Percentiles rank a stretch among this genome's conserved stretches.
These are phyloP conservation scores for Fusarium nanum DNA, from an alignment of 2,329 filamentous ascomycete species.

Conservation along the genomic window DNA sequence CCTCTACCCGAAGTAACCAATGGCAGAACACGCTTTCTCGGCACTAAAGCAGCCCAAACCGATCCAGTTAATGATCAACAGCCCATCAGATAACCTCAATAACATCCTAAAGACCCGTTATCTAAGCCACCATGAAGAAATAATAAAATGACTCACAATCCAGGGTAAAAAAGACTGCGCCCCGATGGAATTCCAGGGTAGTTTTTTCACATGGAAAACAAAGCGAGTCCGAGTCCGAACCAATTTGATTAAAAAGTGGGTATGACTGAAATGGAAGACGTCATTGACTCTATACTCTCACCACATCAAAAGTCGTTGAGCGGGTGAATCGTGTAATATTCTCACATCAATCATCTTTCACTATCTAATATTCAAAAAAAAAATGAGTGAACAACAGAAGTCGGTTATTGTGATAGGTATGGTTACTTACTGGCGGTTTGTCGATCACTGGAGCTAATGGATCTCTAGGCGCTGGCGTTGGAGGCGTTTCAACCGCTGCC, in stretches of 20 bases:
- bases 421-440: not conserved
- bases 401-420: constrained; percentile 48
- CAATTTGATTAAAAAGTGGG: constrained; percentile 27
- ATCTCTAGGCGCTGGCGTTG: constrained; percentile 72
- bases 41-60: not conserved
- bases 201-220: constrained; percentile 15
- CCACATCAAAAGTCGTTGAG: constrained; percentile 20
- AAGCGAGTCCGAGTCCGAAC: constrained; percentile 13
- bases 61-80: constrained; percentile 10
- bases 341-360: constrained; percentile 1
- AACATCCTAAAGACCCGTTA: not conserved
- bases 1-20: not conserved
- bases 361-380: not conserved
- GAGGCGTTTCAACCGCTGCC: constrained; percentile 77
- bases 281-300: constrained; percentile 34
- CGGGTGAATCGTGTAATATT: not conserved
- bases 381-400: constrained; percentile 41
- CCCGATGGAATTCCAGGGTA: not conserved
- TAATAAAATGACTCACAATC: not conserved
- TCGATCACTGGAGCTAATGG: not conserved
- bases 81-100: not conserved
- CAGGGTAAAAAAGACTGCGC: constrained; percentile 1
- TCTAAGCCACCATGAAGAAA: not conserved
- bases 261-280: constrained; percentile 26
- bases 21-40: constrained; percentile 17